Conservation (phyloP, 1,284 basidiomycete species). For the Cutaneotrichosporon spelunceum region DNA sequence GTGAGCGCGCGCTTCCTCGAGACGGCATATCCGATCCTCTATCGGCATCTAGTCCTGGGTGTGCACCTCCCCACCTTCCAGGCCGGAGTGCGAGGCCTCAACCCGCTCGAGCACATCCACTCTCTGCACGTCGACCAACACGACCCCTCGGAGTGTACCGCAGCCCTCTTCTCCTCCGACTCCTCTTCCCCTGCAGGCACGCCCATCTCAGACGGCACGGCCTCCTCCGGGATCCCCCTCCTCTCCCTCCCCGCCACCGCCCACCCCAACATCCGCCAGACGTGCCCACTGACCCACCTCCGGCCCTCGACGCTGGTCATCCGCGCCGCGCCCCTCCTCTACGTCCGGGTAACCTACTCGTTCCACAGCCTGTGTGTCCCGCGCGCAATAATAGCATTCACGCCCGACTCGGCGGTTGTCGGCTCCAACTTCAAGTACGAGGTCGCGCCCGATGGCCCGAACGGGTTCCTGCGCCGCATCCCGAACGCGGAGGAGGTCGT, state of each 20-base stretch:
- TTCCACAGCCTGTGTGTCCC: neutral
- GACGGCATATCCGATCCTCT: neutral
- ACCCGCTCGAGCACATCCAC: neutral
- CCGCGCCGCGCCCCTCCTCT: constrained; percentile 19
- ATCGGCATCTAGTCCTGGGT: neutral
- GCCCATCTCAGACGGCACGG: no score
- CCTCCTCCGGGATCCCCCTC: neutral
- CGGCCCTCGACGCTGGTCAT: constrained; percentile 1
- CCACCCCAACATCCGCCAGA: constrained; percentile 3
- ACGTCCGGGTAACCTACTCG: constrained; percentile 2
- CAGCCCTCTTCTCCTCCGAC: neutral
- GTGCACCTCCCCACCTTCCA: neutral
- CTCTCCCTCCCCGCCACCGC: constrained; percentile 4
- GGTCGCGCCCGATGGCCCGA: neutral
- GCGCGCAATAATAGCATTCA: constrained; percentile 8
- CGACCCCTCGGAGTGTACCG: neutral
- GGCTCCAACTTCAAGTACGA: constrained; percentile 21
- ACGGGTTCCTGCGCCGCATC: neutral
- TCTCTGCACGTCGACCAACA: neutral
- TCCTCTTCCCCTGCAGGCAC: neutral
- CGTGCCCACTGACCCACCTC: constrained; percentile 10
- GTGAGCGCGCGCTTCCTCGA: neutral
- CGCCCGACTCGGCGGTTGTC: constrained; percentile 15
- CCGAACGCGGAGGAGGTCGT: neutral
- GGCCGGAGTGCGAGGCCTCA: neutral